These are phyloP conservation scores for Nitzschia inconspicua DNA, from an alignment of 108 stramenopile genomes.

Conservation along the genomic window DNA sequence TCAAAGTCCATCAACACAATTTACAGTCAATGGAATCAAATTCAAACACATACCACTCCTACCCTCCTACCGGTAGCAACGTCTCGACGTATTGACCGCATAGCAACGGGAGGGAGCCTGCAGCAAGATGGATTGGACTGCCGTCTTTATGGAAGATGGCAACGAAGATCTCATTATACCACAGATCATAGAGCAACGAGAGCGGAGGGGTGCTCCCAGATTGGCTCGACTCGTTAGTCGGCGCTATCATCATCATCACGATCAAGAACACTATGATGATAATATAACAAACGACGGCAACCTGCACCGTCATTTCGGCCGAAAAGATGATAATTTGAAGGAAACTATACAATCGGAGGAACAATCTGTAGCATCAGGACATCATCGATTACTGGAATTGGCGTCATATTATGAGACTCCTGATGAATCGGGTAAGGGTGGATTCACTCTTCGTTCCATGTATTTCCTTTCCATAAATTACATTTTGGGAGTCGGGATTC, in stretches of 20 bases:
- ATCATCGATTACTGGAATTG: slow-evolving; percentile 4
- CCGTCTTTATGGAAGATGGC: slow-evolving; percentile 10
- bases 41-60: too few species aligned
- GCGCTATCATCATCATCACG: slow-evolving; percentile 3
- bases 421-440: too few species aligned
- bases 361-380: too few species aligned
- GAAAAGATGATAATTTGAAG: too few species aligned
- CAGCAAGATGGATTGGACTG: slow-evolving; percentile 27
- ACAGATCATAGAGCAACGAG: not conserved
- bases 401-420: not conserved
- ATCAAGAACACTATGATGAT: not conserved
- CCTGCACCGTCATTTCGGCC: too few species aligned
- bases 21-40: too few species aligned
- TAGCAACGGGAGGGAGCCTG: too few species aligned
- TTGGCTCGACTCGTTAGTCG: slow-evolving; percentile 11
- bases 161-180: slow-evolving; percentile 11
- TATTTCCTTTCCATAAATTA: slow-evolving; percentile 52
- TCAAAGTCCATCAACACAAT: too few species aligned
- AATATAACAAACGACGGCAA: not conserved
- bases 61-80: too few species aligned
- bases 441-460: slow-evolving; percentile 15
- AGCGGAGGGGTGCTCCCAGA: slow-evolving; percentile 1
- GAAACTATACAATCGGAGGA: too few species aligned
- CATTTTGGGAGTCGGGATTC: slow-evolving; percentile 51
- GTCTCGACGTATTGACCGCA: too few species aligned